Evolutionary conservation across 805 yeast species (phyloP).

Genomic region (Kluyveromyces starmeri): DNA sequence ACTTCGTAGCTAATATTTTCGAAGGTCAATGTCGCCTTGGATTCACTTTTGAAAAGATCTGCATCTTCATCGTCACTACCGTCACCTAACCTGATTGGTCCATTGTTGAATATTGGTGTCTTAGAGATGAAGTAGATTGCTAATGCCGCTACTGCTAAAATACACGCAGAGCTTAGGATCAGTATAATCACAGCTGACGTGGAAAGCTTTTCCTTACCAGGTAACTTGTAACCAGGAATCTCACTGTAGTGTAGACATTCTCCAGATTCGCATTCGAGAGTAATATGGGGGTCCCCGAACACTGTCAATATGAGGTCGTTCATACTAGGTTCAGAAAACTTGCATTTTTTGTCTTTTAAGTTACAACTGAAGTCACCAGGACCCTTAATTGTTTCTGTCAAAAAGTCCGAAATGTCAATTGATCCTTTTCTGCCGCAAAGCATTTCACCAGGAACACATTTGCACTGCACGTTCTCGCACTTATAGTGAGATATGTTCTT

Average conservation of each 20-base stretch:
- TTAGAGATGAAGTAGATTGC: conserved; percentile 40
- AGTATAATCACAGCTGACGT: conserved; percentile 37
- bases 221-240: conserved; percentile 80
- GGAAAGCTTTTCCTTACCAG: conserved; percentile 42
- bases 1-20: conserved; percentile 52
- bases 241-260: conserved; percentile 91
- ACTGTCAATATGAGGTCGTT: conserved; percentile 81
- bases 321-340: conserved; percentile 92
- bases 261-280: conserved; percentile 71
- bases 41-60: conserved; percentile 39
- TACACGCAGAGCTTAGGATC: conserved; percentile 32
- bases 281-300: conserved; percentile 90
- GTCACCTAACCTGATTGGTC: conserved; percentile 19
- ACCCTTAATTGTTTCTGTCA: conserved; percentile 81
- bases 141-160: conserved; percentile 23
- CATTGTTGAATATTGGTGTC: conserved; percentile 51
- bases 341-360: conserved; percentile 49
- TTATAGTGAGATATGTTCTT: conserved; percentile 64
- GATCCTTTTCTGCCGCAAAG: conserved; percentile 92
- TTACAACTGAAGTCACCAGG: conserved; percentile 92
- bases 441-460: conserved; percentile 87
- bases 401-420: conserved; percentile 86
- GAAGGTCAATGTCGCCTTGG: conserved; percentile 70
- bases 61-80: conserved; percentile 19
- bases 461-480: conserved; percentile 73